phyloP scores from a whole-genome alignment of 345 rosid genomes.

The Eucalyptus tenuipes region DNA sequence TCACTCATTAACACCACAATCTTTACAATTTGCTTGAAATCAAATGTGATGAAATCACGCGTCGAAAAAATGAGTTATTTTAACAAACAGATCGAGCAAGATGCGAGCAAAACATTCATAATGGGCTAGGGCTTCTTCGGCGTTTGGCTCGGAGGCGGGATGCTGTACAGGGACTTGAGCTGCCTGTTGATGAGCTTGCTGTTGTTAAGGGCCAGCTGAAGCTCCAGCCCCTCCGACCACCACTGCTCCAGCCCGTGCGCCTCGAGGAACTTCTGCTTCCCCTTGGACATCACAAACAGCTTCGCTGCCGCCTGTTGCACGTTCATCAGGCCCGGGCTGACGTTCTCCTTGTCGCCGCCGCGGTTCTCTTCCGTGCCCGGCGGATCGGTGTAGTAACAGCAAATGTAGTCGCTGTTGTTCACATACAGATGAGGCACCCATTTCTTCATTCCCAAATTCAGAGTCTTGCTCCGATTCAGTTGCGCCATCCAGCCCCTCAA shows the following conservation, averaged over 20 bases:
- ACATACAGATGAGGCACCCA: constrained; percentile 92
- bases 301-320: constrained; percentile 57
- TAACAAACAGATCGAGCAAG: background rate
- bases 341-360: constrained; percentile 46
- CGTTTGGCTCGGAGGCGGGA: constrained; percentile 19
- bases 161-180: constrained; percentile 66
- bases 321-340: constrained; percentile 1
- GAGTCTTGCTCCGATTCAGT: constrained; percentile 26
- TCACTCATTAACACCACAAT: background rate
- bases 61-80: background rate
- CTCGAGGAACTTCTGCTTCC: constrained; percentile 87
- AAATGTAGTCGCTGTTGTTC: constrained; percentile 83
- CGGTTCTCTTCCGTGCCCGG: constrained; percentile 21
- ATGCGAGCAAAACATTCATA: background rate
- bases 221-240: constrained; percentile 92
- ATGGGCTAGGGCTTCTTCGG: background rate
- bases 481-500: constrained; percentile 49
- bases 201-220: constrained; percentile 51
- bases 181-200: constrained; percentile 84
- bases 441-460: constrained; percentile 30
- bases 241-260: constrained; percentile 96
- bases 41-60: background rate
- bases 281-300: constrained; percentile 85
- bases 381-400: constrained; percentile 63
- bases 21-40: background rate